These are phyloP conservation scores for Cladophialophora exuberans DNA, from an alignment of 2,329 filamentous ascomycete species.

Conservation along the genomic window DNA sequence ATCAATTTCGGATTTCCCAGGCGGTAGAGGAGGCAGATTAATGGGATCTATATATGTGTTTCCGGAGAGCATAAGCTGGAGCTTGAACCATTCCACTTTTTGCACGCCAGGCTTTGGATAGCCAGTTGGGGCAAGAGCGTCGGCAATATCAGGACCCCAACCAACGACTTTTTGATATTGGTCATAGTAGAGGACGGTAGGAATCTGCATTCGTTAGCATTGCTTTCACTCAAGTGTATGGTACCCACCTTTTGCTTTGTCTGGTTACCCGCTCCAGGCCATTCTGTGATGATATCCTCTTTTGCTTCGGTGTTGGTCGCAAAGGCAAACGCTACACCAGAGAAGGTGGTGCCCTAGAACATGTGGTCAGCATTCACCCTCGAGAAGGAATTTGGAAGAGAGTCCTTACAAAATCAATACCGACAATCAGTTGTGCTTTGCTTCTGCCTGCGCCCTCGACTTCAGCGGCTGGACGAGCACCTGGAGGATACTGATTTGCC, in stretches of 20 bases:
- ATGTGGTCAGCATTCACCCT: neutral
- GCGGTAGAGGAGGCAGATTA: conserved; percentile 94
- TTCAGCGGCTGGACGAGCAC: conserved; percentile 56
- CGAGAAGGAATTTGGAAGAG: neutral
- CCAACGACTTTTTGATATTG: conserved; percentile 99
- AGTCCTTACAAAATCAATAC: conserved; percentile 91
- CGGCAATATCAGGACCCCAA: conserved; percentile 97
- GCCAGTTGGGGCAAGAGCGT: conserved; percentile 92
- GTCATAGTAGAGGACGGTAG: conserved; percentile 98
- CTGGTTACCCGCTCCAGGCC: conserved; percentile 95
- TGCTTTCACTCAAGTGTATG: neutral
- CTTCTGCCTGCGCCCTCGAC: conserved; percentile 86
- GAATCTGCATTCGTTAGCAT: conserved; percentile 66
- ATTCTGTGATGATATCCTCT: conserved; percentile 98
- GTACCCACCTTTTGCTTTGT: conserved; percentile 90
- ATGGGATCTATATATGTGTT: conserved; percentile 99
- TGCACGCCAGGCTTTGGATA: conserved; percentile 98
- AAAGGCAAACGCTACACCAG: conserved; percentile 89
- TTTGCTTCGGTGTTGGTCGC: conserved; percentile 97
- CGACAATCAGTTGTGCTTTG: conserved; percentile 97
- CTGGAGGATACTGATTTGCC: conserved; percentile 36
- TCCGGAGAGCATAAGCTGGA: conserved; percentile 96
- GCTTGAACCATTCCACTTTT: conserved; percentile 99
- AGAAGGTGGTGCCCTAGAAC: conserved; percentile 88
- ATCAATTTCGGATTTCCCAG: conserved; percentile 98